Evolutionary conservation across 2,329 filamentous ascomycete genomes (phyloP), one percentile per base, ranked within the genome.

Genomic region (Calonectria pseudoreteaudii): DNA sequence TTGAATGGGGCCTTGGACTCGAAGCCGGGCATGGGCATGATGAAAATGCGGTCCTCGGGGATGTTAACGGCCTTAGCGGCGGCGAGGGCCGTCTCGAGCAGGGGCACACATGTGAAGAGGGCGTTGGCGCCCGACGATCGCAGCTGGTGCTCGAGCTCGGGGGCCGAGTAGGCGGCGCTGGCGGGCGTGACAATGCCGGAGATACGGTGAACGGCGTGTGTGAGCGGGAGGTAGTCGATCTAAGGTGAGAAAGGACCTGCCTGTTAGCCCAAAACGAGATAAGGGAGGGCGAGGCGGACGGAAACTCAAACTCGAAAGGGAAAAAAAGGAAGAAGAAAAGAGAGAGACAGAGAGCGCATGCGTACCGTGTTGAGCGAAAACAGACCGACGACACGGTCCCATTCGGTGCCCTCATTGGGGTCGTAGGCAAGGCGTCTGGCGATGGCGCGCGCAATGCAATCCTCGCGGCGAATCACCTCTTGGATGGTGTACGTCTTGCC

Each of bases 341-440:
- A 28, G 30, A 41, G 16, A 1, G 10, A 36, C 14, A 80, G 41
- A n/a, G 31, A 16, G 34, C 31, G n/a, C 23, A 23, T 36, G 3
- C 89, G 73, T 84, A 95, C 93, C 36, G 94, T 95, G 82, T 97
- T 97, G 73, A 95, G 84, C n/a, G 93, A 93, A 85, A 94, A 97
- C 34, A 96, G 86, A 6, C 88, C 93, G 62, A 95, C 87, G 30
- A 96, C 93, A 83, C 95, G 95, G 80, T 97, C 94, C 93, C 93
- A 97, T 82, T 96, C 94, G 0, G 91, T 91, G 16, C 93, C 94
- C 71, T 91, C 83, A 77, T 94, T 93, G 10, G 93, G 91, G 58
- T 89, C 83, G 89, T 94, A 95, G 53, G 91, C 92, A 73, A 97
- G 89, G 75, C 94, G 91, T 81, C 94, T 92, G 50, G 90, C 89